These are phyloP conservation scores for Yamadazyma spencermartinsiae DNA, from an alignment of 1,139 yeast genomes.

Conservation along the genomic window DNA sequence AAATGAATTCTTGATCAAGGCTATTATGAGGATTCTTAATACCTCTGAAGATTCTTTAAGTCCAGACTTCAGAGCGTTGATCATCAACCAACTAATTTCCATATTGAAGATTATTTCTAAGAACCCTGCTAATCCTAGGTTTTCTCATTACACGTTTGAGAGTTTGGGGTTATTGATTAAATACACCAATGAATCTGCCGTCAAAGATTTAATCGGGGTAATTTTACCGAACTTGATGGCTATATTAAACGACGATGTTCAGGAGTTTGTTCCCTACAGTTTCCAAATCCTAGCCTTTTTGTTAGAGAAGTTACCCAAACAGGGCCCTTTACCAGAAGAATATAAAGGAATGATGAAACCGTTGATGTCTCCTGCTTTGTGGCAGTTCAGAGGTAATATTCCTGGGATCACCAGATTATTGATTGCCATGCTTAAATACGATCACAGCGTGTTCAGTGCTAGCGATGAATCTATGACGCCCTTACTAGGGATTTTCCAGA, in stretches of 20 bases:
- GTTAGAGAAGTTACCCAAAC: conserved; percentile 61
- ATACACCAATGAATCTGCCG: conserved; percentile 27
- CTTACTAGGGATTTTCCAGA: conserved; percentile 94
- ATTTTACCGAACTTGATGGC: conserved; percentile 68
- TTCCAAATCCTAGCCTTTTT: conserved; percentile 84
- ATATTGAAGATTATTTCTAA: conserved; percentile 72
- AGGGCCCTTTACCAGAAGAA: conserved; percentile 53
- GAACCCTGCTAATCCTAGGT: conserved; percentile 94
- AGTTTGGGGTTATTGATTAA: conserved; percentile 76
- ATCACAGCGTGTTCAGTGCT: conserved; percentile 51
- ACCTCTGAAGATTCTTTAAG: conserved; percentile 67
- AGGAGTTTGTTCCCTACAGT: conserved; percentile 91
- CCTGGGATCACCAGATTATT: conserved; percentile 88
- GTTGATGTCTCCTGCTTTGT: conserved; percentile 78
- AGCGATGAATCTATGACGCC: conserved; percentile 59
- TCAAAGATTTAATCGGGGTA: conserved; percentile 50
- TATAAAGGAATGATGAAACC: conserved; percentile 75
- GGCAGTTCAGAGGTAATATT: conserved; percentile 92
- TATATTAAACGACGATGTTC: conserved; percentile 79
- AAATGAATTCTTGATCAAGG: conserved; percentile 88
- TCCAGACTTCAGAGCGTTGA: conserved; percentile 40
- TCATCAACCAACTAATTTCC: conserved; percentile 64
- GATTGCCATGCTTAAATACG: conserved; percentile 67
- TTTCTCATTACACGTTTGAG: conserved; percentile 89
- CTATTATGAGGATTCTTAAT: conserved; percentile 79